Conservation (phyloP, 768 basidiomycete species). For the Lactarius hengduanensis region DNA sequence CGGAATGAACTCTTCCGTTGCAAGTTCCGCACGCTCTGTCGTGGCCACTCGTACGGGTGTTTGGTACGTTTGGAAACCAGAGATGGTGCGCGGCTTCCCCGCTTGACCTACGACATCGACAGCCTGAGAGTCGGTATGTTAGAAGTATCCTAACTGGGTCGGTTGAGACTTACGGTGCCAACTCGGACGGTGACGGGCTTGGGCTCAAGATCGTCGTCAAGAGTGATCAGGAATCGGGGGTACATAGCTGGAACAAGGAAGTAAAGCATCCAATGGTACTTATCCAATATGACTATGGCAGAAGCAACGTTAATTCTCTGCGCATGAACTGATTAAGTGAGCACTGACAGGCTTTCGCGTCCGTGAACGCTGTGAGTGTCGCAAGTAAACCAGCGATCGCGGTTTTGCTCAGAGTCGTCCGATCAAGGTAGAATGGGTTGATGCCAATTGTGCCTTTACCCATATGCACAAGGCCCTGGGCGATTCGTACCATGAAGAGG, state of each 20-base stretch:
- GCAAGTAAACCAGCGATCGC: conserved; percentile 89
- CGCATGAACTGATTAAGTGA: not conserved
- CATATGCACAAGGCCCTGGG: conserved; percentile 98
- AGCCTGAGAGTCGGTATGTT: conserved; percentile 50
- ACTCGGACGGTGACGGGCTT: conserved; percentile 92
- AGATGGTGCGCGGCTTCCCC: conserved; percentile 94
- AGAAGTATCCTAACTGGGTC: not conserved
- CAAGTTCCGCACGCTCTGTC: conserved; percentile 91
- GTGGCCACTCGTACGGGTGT: conserved; percentile 95
- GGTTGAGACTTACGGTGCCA: conserved; percentile 61
- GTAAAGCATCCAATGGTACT: conserved; percentile 98
- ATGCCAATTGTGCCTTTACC: conserved; percentile 97
- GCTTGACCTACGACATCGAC: conserved; percentile 98
- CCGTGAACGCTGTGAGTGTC: conserved; percentile 88
- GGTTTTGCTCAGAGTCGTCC: conserved; percentile 83
- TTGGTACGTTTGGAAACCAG: conserved; percentile 97
- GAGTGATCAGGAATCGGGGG: conserved; percentile 95
- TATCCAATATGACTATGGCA: conserved; percentile 80
- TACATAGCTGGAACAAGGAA: conserved; percentile 97
- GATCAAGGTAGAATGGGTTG: conserved; percentile 95
- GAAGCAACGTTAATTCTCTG: not conserved
- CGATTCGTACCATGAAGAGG: conserved; percentile 92
- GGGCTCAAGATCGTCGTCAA: conserved; percentile 87
- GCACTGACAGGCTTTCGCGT: conserved; percentile 86
- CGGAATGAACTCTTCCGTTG: conserved; percentile 94